These are phyloP conservation scores for Murraya paniculata DNA, from an alignment of 345 rosid genomes.

Conservation along the genomic window DNA sequence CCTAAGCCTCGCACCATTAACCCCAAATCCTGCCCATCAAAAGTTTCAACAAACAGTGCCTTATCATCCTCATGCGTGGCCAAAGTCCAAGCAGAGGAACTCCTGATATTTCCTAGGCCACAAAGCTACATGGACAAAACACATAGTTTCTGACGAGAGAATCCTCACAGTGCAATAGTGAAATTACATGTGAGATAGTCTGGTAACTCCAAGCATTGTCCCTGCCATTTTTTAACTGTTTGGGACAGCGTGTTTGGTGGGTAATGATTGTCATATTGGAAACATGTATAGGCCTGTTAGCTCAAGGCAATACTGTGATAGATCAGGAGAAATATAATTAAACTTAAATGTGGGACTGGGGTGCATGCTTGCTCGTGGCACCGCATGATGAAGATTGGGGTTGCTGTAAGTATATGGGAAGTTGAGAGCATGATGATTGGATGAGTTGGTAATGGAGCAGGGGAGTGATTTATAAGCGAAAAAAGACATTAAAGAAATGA, in stretches of 20 bases:
- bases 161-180: not conserved
- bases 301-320: not conserved
- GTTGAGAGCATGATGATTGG: slow-evolving; percentile 3
- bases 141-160: slow-evolving; percentile 27
- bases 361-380: slow-evolving; percentile 2
- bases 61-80: slow-evolving; percentile 48
- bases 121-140: slow-evolving; percentile 43
- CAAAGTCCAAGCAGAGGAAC: slow-evolving; percentile 83
- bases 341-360: slow-evolving; percentile 5
- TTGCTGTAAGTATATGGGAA: slow-evolving; percentile 9
- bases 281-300: not conserved
- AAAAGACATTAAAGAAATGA: not conserved
- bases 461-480: not conserved
- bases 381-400: not conserved
- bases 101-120: slow-evolving; percentile 47
- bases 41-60: slow-evolving; percentile 35
- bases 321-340: not conserved
- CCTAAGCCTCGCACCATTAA: slow-evolving; percentile 17
- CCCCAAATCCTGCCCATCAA: slow-evolving; percentile 25
- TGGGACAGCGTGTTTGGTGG: slow-evolving; percentile 14
- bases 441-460: not conserved
- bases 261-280: slow-evolving; percentile 16
- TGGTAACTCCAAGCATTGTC: not conserved
- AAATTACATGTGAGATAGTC: slow-evolving; percentile 2
- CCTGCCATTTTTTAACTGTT: slow-evolving; percentile 6